Evolutionary conservation across 192 early-diverging fungal species (phyloP).

Genomic region (Dimargaris verticillata): DNA sequence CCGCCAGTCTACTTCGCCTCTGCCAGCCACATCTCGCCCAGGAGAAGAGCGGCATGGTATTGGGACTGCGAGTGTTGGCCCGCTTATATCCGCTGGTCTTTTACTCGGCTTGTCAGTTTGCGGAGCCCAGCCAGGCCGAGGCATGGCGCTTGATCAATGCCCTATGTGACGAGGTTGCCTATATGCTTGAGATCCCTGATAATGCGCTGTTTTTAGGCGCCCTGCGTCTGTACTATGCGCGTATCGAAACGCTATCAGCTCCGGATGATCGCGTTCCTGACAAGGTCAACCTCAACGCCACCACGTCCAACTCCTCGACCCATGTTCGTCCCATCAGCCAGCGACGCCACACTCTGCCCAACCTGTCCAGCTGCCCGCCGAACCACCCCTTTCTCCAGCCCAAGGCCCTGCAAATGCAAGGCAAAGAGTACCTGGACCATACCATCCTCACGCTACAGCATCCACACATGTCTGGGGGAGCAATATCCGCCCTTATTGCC

Average conservation of each 20-base stretch:
- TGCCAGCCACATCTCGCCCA: neutral
- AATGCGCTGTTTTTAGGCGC: slow-evolving; percentile 3
- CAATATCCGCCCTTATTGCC: neutral
- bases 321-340: slow-evolving; percentile 7
- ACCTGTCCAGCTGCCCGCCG: neutral
- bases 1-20: neutral
- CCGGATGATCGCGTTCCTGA: slow-evolving; percentile 5
- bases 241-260: neutral
- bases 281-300: slow-evolving; percentile 1
- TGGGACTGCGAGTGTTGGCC: neutral
- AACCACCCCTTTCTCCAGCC: neutral
- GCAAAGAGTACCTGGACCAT: slow-evolving; percentile 2
- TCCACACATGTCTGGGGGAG: neutral
- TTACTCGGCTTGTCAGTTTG: neutral
- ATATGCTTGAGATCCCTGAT: slow-evolving; percentile 9
- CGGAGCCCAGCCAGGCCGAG: neutral
- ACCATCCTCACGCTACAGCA: slow-evolving; percentile 6
- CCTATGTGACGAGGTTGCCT: neutral
- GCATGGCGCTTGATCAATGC: neutral
- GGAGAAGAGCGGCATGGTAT: slow-evolving; percentile 3
- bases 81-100: neutral
- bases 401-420: neutral
- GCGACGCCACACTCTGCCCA: neutral
- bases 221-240: slow-evolving; percentile 4
- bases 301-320: neutral